A percentile compares a stretch with the other conserved stretches of the same genome.
Conservation (phyloP, 2,329 filamentous ascomycete genomes). For the Paraphaeosphaeria sporulosa region DNA sequence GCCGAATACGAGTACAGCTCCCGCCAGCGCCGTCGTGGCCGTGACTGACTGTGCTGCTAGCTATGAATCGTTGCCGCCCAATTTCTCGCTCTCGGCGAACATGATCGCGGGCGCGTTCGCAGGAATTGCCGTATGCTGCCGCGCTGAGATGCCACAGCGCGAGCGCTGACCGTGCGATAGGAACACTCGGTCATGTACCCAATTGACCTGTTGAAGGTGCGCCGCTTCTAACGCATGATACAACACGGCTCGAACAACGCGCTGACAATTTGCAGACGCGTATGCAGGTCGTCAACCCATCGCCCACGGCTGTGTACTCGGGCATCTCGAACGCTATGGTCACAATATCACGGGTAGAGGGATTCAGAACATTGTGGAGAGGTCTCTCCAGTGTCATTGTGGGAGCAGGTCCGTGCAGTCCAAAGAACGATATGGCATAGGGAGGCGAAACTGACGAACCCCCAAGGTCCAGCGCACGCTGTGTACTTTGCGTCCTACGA, state of each 20-base stretch:
- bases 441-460: constrained; percentile 35
- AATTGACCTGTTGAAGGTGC: constrained; percentile 95
- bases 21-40: constrained; percentile 14
- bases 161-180: constrained; percentile 57
- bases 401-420: constrained; percentile 75
- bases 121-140: constrained; percentile 80
- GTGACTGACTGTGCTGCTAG: constrained; percentile 51
- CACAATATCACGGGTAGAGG: constrained; percentile 89
- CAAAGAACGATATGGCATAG: constrained; percentile 1
- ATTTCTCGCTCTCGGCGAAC: constrained; percentile 92
- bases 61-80: constrained; percentile 93
- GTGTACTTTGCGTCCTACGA: constrained; percentile 99
- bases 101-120: constrained; percentile 97
- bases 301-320: constrained; percentile 80
- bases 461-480: constrained; percentile 87
- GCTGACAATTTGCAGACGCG: constrained; percentile 73
- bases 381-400: constrained; percentile 96
- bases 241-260: constrained; percentile 14
- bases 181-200: constrained; percentile 99
- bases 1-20: constrained; percentile 50
- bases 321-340: constrained; percentile 92
- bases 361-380: constrained; percentile 90
- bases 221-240: constrained; percentile 27
- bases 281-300: constrained; percentile 95
- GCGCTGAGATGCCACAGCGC: constrained; percentile 16